Conservation (phyloP, 495 filamentous ascomycete genomes). For the Aspergillus nidulans region DNA sequence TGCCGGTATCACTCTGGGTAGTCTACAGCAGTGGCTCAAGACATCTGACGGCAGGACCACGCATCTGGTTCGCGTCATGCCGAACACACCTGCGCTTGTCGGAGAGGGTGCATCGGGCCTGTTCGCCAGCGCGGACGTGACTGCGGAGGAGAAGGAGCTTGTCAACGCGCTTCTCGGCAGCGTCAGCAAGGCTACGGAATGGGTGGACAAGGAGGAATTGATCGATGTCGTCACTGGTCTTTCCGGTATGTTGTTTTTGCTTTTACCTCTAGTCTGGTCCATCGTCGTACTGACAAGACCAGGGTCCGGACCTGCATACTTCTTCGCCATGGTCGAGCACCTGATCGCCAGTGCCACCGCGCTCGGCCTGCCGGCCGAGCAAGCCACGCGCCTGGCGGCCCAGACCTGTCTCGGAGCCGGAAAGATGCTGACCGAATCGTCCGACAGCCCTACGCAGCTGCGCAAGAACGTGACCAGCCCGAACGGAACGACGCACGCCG, state of each 20-base stretch:
- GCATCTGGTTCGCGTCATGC: conserved; percentile 40
- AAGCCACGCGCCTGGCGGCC: conserved; percentile 37
- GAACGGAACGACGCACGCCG: conserved; percentile 40
- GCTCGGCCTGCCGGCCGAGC: conserved; percentile 33
- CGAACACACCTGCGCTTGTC: conserved; percentile 39
- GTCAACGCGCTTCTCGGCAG: conserved; percentile 32
- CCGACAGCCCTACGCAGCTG: conserved; percentile 33
- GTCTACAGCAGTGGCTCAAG: conserved; percentile 30
- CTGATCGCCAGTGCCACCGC: conserved; percentile 35
- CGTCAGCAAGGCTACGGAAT: conserved; percentile 37
- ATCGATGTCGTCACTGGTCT: conserved; percentile 40
- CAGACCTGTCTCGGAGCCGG: conserved; percentile 42
- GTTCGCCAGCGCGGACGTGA: conserved; percentile 29
- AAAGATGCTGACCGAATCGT: conserved; percentile 36
- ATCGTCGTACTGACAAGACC: background rate
- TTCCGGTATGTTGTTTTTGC: conserved; percentile 38
- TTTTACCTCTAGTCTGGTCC: background rate
- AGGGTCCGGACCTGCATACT: conserved; percentile 43
- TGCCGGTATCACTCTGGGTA: conserved; percentile 37
- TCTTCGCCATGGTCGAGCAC: conserved; percentile 45
- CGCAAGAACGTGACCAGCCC: conserved; percentile 44
- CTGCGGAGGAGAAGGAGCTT: conserved; percentile 30
- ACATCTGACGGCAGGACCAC: conserved; percentile 22
- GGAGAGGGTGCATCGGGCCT: conserved; percentile 35
- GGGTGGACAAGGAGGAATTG: conserved; percentile 39